Conservation (phyloP, 352 stramenopile genomes). For the Saprolegnia diclina region DNA sequence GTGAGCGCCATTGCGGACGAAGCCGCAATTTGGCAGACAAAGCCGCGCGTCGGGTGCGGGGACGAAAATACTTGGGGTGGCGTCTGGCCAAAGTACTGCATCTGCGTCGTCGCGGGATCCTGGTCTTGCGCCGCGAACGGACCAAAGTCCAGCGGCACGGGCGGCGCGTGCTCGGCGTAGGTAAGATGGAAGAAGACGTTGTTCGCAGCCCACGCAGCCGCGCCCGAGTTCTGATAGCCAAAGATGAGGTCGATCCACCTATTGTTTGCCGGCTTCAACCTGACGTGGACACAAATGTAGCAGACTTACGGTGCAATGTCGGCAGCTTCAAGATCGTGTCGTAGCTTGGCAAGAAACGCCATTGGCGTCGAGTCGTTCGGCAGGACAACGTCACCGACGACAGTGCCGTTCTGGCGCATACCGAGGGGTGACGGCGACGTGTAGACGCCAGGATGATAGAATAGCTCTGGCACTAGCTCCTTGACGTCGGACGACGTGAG, state of each 20-base stretch:
- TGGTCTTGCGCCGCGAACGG: constrained; percentile 89
- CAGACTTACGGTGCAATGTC: background rate
- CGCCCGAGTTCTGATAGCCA: constrained; percentile 95
- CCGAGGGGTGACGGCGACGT: constrained; percentile 94
- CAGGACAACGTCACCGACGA: constrained; percentile 93
- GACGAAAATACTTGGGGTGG: constrained; percentile 91
- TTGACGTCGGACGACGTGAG: constrained; percentile 97
- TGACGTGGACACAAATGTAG: constrained; percentile 8
- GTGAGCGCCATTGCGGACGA: background rate
- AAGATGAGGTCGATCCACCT: constrained; percentile 99
- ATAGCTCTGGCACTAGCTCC: constrained; percentile 99
- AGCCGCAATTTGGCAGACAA: background rate
- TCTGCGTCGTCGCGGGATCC: constrained; percentile 91
- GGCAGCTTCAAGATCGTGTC: constrained; percentile 11
- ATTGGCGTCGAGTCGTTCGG: constrained; percentile 43
- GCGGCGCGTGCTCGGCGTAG: constrained; percentile 60
- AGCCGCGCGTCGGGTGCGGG: constrained; percentile 58
- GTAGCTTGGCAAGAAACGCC: constrained; percentile 18
- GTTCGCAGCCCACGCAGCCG: constrained; percentile 86
- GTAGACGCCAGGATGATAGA: constrained; percentile 30
- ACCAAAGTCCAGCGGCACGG: constrained; percentile 96
- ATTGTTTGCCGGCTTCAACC: background rate
- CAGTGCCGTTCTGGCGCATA: constrained; percentile 58
- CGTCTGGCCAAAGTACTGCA: constrained; percentile 98
- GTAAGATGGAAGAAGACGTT: constrained; percentile 96